Evolutionary conservation across 371 early-diverging fungal genomes (phyloP).

Genomic region (Mortierella sp.): DNA sequence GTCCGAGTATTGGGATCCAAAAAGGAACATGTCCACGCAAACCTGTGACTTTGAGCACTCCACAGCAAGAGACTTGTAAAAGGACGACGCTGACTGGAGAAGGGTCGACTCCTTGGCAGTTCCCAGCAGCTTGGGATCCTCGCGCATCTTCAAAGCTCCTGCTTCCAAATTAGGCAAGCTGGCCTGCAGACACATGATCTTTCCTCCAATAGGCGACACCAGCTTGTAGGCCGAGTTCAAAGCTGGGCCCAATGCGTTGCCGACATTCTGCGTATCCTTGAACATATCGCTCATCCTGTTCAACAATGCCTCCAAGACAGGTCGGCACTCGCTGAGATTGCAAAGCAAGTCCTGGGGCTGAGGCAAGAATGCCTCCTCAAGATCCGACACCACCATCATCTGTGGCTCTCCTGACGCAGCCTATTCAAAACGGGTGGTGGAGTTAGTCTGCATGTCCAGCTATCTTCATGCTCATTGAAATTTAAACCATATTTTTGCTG

Average conservation of each 20-base stretch:
- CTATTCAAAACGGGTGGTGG: constrained; percentile 21
- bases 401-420: constrained; percentile 81
- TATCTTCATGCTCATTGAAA: too few relatives aligned
- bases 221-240: constrained; percentile 89
- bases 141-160: constrained; percentile 86
- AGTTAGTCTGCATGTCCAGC: not conserved
- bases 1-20: constrained; percentile 92
- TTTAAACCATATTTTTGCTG: constrained; percentile 8
- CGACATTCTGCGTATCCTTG: constrained; percentile 79
- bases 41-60: constrained; percentile 94
- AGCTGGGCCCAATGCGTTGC: constrained; percentile 88
- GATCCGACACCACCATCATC: constrained; percentile 93
- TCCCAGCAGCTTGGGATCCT: constrained; percentile 89
- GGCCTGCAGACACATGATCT: constrained; percentile 88
- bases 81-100: constrained; percentile 85
- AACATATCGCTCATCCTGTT: constrained; percentile 88
- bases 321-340: constrained; percentile 83
- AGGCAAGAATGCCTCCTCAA: constrained; percentile 92
- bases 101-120: constrained; percentile 90
- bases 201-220: constrained; percentile 89
- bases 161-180: constrained; percentile 85
- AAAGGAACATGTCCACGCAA: constrained; percentile 93
- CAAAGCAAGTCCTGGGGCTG: constrained; percentile 89
- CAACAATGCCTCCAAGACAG: constrained; percentile 79
- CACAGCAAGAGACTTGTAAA: constrained; percentile 96